Evolutionary conservation across 768 basidiomycete species (phyloP).

Genomic region (Leucogyrophana mollusca): DNA sequence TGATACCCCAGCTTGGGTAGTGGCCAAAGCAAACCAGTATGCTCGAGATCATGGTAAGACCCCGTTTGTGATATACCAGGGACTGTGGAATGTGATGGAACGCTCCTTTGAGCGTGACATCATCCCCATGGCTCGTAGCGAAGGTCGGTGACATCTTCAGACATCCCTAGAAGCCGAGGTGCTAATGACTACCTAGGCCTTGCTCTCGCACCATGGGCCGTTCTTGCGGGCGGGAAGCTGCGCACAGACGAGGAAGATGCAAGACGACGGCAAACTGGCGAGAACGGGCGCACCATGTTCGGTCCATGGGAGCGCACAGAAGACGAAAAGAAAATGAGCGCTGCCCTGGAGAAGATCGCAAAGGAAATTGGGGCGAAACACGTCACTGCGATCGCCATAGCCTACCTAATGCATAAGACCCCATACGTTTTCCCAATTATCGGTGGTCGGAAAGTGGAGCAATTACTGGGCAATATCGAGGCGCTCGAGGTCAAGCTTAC

Average conservation of each 20-base stretch:
- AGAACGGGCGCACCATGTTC: slow-evolving; percentile 36
- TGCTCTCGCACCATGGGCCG: slow-evolving; percentile 38
- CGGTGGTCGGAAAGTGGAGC: slow-evolving; percentile 44
- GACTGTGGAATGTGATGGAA: slow-evolving; percentile 40
- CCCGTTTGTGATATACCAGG: slow-evolving; percentile 57
- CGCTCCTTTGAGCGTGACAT: slow-evolving; percentile 55
- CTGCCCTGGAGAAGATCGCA: slow-evolving; percentile 38
- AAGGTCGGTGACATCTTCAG: neutral
- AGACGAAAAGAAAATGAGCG: slow-evolving; percentile 29
- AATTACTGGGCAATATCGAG: slow-evolving; percentile 40
- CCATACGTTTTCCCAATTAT: slow-evolving; percentile 44
- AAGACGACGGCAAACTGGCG: slow-evolving; percentile 23
- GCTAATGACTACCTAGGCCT: slow-evolving; percentile 15
- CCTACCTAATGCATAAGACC: slow-evolving; percentile 46
- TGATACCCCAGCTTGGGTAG: slow-evolving; percentile 49
- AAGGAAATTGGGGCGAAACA: slow-evolving; percentile 36
- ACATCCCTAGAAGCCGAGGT: slow-evolving; percentile 15
- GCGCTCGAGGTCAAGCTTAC: slow-evolving; percentile 41
- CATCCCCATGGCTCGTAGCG: slow-evolving; percentile 39
- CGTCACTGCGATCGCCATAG: slow-evolving; percentile 38
- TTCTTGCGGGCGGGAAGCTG: slow-evolving; percentile 26
- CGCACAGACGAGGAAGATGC: slow-evolving; percentile 29
- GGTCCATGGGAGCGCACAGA: slow-evolving; percentile 33
- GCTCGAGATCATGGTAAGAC: slow-evolving; percentile 46
- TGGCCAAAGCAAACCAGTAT: slow-evolving; percentile 48